Conservation (phyloP, 2,329 filamentous ascomycete species). For the Fonsecaea nubica region DNA sequence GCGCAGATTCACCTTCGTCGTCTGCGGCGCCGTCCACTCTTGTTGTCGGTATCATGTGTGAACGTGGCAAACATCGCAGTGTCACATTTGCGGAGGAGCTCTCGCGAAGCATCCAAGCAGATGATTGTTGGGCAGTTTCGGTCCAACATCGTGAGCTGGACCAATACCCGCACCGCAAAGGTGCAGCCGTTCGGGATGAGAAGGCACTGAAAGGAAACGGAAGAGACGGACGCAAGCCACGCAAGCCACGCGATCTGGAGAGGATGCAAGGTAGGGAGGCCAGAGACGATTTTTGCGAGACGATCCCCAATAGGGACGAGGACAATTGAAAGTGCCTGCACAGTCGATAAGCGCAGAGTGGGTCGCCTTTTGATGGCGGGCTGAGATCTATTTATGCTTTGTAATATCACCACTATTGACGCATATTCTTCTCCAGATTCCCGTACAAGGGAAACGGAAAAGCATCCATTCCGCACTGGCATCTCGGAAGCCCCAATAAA, state of each 20-base stretch:
- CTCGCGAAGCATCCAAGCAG: slow-evolving; percentile 13
- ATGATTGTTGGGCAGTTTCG: slow-evolving; percentile 22
- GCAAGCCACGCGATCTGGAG: slow-evolving; percentile 16
- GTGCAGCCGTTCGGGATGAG: neutral
- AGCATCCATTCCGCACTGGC: neutral
- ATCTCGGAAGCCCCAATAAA: neutral
- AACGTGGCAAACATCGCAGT: slow-evolving; percentile 18
- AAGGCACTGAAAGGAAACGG: neutral
- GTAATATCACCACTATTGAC: neutral
- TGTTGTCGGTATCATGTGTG: slow-evolving; percentile 22
- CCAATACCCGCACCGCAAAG: neutral
- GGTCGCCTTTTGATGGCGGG: neutral
- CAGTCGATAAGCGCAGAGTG: neutral
- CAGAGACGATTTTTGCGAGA: neutral
- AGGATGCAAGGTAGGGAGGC: slow-evolving; percentile 22
- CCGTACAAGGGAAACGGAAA: neutral
- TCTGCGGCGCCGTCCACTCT: neutral
- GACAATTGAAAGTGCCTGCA: slow-evolving; percentile 4
- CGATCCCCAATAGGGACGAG: neutral
- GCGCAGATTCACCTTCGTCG: neutral
- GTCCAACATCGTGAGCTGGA: slow-evolving; percentile 32
- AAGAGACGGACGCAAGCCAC: slow-evolving; percentile 5
- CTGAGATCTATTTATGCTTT: neutral
- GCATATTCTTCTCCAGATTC: neutral
- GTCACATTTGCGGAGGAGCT: slow-evolving; percentile 33